Percentiles rank a stretch among this genome's conserved stretches.
Evolutionary conservation across 441 rosid genomes (phyloP).

Genomic region (Melastoma candidum): DNA sequence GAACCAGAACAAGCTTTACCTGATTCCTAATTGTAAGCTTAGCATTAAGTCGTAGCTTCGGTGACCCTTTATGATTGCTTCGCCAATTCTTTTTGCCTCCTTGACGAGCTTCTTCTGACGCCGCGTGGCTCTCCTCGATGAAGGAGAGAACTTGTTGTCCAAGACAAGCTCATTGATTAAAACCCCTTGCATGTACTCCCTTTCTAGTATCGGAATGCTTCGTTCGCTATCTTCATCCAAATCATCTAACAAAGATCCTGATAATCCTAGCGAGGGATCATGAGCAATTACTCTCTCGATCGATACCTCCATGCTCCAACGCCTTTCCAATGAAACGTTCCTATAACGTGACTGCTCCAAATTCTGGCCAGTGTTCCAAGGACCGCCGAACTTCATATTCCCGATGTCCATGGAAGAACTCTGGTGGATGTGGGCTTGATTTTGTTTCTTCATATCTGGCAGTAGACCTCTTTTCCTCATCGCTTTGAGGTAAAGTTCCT

Average conservation of each 20-base stretch:
- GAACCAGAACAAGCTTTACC: constrained; percentile 25
- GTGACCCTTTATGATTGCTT: constrained; percentile 92
- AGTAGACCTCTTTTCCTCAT: constrained; percentile 78
- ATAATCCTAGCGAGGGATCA: constrained; percentile 47
- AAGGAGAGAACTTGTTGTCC: constrained; percentile 46
- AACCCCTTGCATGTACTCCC: constrained; percentile 98
- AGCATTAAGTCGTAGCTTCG: constrained; percentile 97
- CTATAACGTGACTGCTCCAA: constrained; percentile 65
- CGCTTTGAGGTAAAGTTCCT: constrained; percentile 72
- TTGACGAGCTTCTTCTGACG: constrained; percentile 57
- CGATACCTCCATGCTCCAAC: constrained; percentile 97
- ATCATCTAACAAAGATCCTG: constrained; percentile 36
- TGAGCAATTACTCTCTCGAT: constrained; percentile 88
- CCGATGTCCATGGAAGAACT: constrained; percentile 70
- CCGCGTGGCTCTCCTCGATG: constrained; percentile 70
- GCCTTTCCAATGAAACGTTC: constrained; percentile 75
- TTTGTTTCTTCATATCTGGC: constrained; percentile 71
- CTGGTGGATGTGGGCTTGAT: constrained; percentile 43
- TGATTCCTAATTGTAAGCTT: constrained; percentile 92
- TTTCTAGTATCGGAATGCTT: constrained; percentile 62
- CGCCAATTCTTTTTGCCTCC: constrained; percentile 91
- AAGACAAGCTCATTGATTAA: constrained; percentile 82
- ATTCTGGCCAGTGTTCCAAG: constrained; percentile 31
- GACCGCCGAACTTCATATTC: constrained; percentile 38
- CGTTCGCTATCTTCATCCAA: constrained; percentile 27